Conservation (phyloP, 2,329 filamentous ascomycete species). For the Fonsecaea erecta region DNA sequence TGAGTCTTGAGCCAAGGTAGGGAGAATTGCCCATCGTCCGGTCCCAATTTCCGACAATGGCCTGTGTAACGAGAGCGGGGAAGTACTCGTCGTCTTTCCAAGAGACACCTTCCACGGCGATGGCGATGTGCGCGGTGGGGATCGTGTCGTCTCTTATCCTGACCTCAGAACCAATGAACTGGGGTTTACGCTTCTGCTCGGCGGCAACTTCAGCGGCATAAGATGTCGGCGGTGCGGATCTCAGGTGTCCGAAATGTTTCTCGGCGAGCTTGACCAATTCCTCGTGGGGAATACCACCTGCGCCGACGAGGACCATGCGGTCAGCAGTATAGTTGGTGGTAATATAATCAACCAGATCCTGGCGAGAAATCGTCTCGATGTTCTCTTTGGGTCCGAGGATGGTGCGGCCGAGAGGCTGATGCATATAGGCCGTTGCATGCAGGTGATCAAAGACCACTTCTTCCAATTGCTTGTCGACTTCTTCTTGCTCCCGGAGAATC, state of each 20-base stretch:
- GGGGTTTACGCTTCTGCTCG: constrained; percentile 80
- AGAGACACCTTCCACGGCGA: constrained; percentile 98
- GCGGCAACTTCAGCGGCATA: constrained; percentile 73
- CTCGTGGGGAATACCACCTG: constrained; percentile 90
- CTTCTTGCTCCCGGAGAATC: constrained; percentile 97
- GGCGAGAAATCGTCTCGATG: constrained; percentile 91
- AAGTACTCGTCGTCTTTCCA: constrained; percentile 99
- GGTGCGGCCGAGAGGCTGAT: constrained; percentile 93
- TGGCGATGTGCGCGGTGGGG: constrained; percentile 94
- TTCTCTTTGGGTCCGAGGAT: constrained; percentile 98
- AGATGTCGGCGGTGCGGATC: constrained; percentile 74
- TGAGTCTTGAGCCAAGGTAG: constrained; percentile 98
- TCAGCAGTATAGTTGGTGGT: constrained; percentile 99
- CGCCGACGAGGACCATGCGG: constrained; percentile 97
- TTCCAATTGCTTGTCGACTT: constrained; percentile 99
- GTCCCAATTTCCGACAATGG: constrained; percentile 99
- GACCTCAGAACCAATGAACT: constrained; percentile 96
- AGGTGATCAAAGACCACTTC: constrained; percentile 99
- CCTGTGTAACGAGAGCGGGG: constrained; percentile 94
- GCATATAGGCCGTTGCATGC: constrained; percentile 96
- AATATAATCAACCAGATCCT: constrained; percentile 94
- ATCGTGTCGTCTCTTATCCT: constrained; percentile 95
- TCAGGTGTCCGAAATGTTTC: constrained; percentile 86
- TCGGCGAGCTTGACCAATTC: constrained; percentile 94
- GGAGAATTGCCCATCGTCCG: constrained; percentile 97